A percentile compares a stretch with the other conserved stretches of the same genome.
These are phyloP conservation scores for Brettanomyces bruxellensis DNA, from an alignment of 805 yeast genomes.

Conservation along the genomic window DNA sequence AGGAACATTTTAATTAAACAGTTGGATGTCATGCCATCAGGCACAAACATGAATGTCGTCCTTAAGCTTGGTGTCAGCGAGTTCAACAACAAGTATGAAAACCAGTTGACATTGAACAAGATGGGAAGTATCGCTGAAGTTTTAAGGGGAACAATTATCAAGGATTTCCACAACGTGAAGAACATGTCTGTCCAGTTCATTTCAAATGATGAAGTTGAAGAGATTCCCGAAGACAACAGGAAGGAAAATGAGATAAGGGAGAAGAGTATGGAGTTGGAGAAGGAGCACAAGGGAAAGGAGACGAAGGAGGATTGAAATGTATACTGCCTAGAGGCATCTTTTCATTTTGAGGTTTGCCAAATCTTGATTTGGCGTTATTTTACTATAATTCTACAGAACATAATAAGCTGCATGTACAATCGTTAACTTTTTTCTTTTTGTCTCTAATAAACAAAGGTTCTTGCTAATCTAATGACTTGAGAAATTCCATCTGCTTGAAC, in stretches of 20 bases:
- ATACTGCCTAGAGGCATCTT: not conserved
- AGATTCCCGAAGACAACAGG: conserved; percentile 4
- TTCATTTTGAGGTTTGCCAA: too few species aligned
- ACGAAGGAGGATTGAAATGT: not conserved
- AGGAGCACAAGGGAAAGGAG: not conserved
- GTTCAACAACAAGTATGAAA: conserved; percentile 22
- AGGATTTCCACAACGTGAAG: conserved; percentile 26
- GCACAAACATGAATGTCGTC: conserved; percentile 41
- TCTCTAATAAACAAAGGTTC: not conserved
- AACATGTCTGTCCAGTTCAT: conserved; percentile 25
- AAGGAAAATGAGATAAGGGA: conserved; percentile 3
- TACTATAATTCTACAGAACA: too few species aligned
- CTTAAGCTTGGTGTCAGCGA: conserved; percentile 22
- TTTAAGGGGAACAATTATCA: conserved; percentile 22
- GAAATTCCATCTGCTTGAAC: not conserved
- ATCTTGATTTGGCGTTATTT: too few species aligned
- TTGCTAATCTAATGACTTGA: not conserved
- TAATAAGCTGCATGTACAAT: too few species aligned
- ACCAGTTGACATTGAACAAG: conserved; percentile 22
- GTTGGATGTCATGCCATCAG: conserved; percentile 41
- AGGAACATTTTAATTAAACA: conserved; percentile 26
- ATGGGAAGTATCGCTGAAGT: conserved; percentile 23
- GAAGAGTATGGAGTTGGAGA: not conserved
- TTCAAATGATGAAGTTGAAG: conserved; percentile 10
- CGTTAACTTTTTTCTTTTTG: not conserved